These are phyloP conservation scores for Scenedesmus sp. DNA, from an alignment of 163 green algal species.

Conservation along the genomic window DNA sequence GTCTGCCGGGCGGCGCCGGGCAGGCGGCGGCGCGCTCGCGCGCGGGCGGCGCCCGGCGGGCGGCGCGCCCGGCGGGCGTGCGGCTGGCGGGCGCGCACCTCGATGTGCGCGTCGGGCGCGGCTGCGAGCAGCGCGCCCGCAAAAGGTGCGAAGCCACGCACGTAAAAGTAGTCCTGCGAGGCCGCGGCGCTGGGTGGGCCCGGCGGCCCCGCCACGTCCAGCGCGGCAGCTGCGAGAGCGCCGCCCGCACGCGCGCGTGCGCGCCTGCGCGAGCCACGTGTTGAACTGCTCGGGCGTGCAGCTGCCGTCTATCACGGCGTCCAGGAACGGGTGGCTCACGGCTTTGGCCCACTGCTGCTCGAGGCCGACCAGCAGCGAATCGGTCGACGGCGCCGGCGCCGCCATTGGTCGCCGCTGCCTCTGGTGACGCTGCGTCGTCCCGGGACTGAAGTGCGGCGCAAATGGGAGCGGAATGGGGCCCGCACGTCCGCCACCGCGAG, in stretches of 20 bases:
- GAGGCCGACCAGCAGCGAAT: slow-evolving; percentile 19
- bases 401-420: no score
- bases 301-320: slow-evolving; percentile 27
- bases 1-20: no score
- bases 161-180: slow-evolving; percentile 43
- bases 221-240: no score
- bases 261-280: slow-evolving; percentile 26
- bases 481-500: no score
- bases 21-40: no score
- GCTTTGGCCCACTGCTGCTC: slow-evolving; percentile 31
- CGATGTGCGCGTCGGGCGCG: slow-evolving; percentile 23
- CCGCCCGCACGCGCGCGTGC: background rate
- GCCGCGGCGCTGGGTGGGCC: background rate
- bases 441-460: no score
- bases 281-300: slow-evolving; percentile 38
- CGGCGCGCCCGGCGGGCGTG: no score
- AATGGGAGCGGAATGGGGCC: no score
- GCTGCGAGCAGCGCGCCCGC: slow-evolving; percentile 18
- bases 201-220: no score
- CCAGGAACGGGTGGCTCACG: slow-evolving; percentile 17
- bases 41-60: no score
- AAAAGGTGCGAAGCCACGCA: slow-evolving; percentile 40
- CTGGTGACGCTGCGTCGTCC: no score
- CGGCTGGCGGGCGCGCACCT: no score
- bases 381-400: background rate